Base-by-base conservation (phyloP, 176 grass and related monocot genomes). In the Tuctoria greenei region DNA sequence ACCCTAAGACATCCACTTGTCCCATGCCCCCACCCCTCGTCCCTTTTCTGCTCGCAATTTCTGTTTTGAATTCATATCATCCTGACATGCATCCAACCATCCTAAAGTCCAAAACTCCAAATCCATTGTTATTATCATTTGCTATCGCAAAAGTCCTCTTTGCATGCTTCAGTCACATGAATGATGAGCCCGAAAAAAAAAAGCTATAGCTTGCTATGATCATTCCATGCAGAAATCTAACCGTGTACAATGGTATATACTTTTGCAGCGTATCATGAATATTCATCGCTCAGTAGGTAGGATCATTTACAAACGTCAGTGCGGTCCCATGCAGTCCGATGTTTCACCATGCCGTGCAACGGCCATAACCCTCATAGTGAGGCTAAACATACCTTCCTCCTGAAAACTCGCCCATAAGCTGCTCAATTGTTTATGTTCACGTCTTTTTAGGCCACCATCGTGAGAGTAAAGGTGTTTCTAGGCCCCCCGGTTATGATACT, bases 391-490 rank as follows among this genome's bases (percentile, higher is more conserved):
- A 58, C 38, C 36, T 76, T 31, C 66, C 59, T 56, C 71, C 71
- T 55, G 64, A 75, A 86, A 81, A 77, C 36, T 52, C 57, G 57
- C 54, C 60, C 61, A 68, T 73, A 51, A 63, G 63, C 61, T 81
- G 70, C 76, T 80, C 52, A 63, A 68, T 79, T 84, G 58, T 74
- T 87, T 72, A 67, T 24, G 23, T 47, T 61, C 76, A 63, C 81
- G 2, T 38, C 88, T 87, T 87, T 91, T 87, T 55, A 92, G 79
- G 82, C 74, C 34, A 45, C 68, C 47, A 67, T 87, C 36, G 71
- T 80, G 84, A 87, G 71, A 56, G 69, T 79, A 85, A 89, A 95
- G 86, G 58, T 21, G 61, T 73, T 79, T 79, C 77, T 72, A 78
- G 87, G 47, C 75, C 77, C 79, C 64, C 77, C 12, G 58, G 59